A percentile compares a stretch with the other conserved stretches of the same genome.
Evolutionary conservation across 192 early-diverging fungal species (phyloP).

Genomic region (Phycomyces nitens): DNA sequence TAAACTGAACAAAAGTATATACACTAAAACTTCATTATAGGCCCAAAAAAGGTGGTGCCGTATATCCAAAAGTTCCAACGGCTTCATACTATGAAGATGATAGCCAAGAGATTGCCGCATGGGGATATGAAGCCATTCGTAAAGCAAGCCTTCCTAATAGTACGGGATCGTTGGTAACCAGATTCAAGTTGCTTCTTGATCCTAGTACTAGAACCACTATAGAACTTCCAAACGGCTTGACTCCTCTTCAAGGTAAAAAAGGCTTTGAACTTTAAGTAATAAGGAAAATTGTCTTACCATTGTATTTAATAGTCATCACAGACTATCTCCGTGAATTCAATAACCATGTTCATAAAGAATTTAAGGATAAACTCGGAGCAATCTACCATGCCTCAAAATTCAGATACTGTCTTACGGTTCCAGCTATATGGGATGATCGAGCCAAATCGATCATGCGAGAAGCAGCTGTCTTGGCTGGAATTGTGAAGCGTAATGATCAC

Average conservation of each 20-base stretch:
- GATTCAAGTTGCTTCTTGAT: constrained; percentile 50
- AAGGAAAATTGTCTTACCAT: too few relatives aligned
- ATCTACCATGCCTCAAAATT: background rate
- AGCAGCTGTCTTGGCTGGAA: constrained; percentile 39
- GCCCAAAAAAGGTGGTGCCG: background rate
- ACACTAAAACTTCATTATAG: background rate
- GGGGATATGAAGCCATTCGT: constrained; percentile 40
- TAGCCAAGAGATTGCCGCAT: constrained; percentile 38
- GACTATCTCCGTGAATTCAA: constrained; percentile 47
- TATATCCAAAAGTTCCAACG: constrained; percentile 34
- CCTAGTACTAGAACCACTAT: constrained; percentile 25
- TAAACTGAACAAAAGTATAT: too few relatives aligned
- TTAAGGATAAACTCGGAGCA: constrained; percentile 26
- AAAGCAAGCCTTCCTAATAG: constrained; percentile 40
- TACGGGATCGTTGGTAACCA: constrained; percentile 35
- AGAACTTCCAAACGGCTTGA: constrained; percentile 47
- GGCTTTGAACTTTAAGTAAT: too few relatives aligned
- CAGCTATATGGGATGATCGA: constrained; percentile 49
- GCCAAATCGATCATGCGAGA: constrained; percentile 44
- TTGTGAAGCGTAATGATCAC: constrained; percentile 28
- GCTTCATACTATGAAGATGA: constrained; percentile 34
- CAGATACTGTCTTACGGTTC: constrained; percentile 42
- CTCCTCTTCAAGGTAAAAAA: constrained; percentile 26
- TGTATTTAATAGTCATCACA: constrained; percentile 31
- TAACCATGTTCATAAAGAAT: constrained; percentile 37